Evolutionary conservation across 306 rosid genomes (phyloP), one percentile per base, ranked within the genome.

Genomic region (Vicia faba): DNA sequence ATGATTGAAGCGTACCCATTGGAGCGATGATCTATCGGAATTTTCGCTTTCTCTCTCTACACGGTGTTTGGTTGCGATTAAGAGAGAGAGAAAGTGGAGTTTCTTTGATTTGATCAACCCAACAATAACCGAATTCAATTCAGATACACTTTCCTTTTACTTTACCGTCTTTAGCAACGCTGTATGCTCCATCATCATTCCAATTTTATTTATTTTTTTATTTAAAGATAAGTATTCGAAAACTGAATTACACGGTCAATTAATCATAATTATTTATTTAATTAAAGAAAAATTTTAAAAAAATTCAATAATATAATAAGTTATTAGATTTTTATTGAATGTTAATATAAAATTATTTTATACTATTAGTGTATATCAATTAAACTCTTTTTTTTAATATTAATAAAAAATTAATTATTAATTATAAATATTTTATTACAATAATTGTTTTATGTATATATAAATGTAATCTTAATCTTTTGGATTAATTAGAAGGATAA

Each of bases 1-100:
- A 95, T 71, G 95, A 75, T 71, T 90, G 97, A 85, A 95, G 97
- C 78, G 97, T 95, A 61, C 96, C 96, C 95, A 91, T 95, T 68
- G 35, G 61, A 44, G 57, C 74, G 68, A 71, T 36, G 79, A 78
- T 75, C 38, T 33, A 1, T 7, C 38, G 38, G 38, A 33, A 18
- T 60, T 83, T 84, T 74, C 39, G 61, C 68, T 78, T 72, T 77
- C 80, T 69, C 83, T 54, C 76, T 66, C 82, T 67, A 56, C 56
- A 57, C 5, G 15, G 46, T 29, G 61, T 67, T 44, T 23, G 11
- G 66, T 28, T 25, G 13, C 5, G 68, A 69, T 48, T 56, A 72
- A 18, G 83, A 80, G 77, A 85, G 77, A 85, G 83, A 75, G 79
- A 73, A 78, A 79, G 60, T 28, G 33, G 31, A 8, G 61, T 40